Evolutionary conservation across 1,139 yeast genomes (phyloP).

Genomic region (Suhomyces panamericanus): DNA sequence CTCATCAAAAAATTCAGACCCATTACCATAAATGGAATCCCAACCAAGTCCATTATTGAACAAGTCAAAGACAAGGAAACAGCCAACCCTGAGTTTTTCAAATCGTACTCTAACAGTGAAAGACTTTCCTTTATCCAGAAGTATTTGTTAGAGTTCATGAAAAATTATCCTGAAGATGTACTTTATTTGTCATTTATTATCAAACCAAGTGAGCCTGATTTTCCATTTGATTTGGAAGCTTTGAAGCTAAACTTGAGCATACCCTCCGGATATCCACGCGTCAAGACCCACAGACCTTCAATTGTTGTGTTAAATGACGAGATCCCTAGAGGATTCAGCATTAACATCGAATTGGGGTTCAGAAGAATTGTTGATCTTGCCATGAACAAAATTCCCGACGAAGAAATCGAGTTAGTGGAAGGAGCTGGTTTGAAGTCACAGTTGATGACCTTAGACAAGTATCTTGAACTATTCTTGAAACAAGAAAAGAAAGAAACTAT

Average conservation of each 20-base stretch:
- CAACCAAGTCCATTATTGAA: slow-evolving; percentile 21
- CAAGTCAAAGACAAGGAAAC: slow-evolving; percentile 12
- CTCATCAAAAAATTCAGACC: slow-evolving; percentile 30
- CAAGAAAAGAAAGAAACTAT: slow-evolving; percentile 57
- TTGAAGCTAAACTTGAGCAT: slow-evolving; percentile 54
- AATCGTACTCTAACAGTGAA: slow-evolving; percentile 12
- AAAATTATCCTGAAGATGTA: slow-evolving; percentile 15
- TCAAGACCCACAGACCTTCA: slow-evolving; percentile 35
- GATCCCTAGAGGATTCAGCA: slow-evolving; percentile 70
- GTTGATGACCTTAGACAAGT: slow-evolving; percentile 55
- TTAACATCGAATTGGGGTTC: slow-evolving; percentile 68
- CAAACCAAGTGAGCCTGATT: slow-evolving; percentile 72
- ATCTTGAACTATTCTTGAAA: slow-evolving; percentile 57
- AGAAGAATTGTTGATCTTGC: slow-evolving; percentile 47
- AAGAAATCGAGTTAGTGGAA: slow-evolving; percentile 38
- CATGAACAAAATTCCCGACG: slow-evolving; percentile 22
- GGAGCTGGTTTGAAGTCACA: slow-evolving; percentile 54
- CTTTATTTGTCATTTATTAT: slow-evolving; percentile 38
- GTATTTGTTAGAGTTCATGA: slow-evolving; percentile 17
- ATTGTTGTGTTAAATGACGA: slow-evolving; percentile 61
- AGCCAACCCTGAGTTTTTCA: slow-evolving; percentile 9
- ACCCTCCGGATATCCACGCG: slow-evolving; percentile 56
- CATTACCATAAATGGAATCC: slow-evolving; percentile 36
- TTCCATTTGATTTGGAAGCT: slow-evolving; percentile 60
- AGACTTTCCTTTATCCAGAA: slow-evolving; percentile 16